phyloP scores from a whole-genome alignment of 2,329 filamentous ascomycete species.

The Hyphodiscus sp. region DNA sequence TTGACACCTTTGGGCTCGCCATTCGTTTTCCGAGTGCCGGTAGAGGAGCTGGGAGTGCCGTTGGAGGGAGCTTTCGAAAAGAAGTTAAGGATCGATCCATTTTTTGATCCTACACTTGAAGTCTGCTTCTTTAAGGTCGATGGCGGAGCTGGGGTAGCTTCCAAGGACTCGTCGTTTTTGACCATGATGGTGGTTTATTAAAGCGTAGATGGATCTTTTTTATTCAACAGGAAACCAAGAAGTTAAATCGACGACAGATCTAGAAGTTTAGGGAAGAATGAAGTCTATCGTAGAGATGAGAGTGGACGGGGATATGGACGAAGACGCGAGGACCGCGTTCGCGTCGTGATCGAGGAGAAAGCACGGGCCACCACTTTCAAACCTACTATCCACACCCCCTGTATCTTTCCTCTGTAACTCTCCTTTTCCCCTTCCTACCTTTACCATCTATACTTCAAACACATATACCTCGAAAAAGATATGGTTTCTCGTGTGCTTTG shows the following conservation, averaged over 20 bases:
- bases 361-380: no score
- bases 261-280: neutral
- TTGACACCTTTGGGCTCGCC: constrained; percentile 32
- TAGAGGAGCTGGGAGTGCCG: constrained; percentile 33
- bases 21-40: constrained; percentile 25
- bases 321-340: no score
- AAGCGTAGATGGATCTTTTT: neutral
- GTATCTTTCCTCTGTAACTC: no score
- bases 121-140: constrained; percentile 26
- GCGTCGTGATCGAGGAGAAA: no score
- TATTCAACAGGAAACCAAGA: neutral
- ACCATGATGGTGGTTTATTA: constrained; percentile 11
- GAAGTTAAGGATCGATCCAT: constrained; percentile 73
- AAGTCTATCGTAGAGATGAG: neutral
- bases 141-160: constrained; percentile 23
- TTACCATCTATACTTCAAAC: no score
- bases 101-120: constrained; percentile 39
- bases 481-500: no score
- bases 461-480: no score
- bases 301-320: no score
- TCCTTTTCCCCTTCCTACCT: no score
- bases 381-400: no score
- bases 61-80: constrained; percentile 53
- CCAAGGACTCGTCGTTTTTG: constrained; percentile 13
- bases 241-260: neutral